Conservation (phyloP, 148 eudicot species). For the Fallopia convolvulus region DNA sequence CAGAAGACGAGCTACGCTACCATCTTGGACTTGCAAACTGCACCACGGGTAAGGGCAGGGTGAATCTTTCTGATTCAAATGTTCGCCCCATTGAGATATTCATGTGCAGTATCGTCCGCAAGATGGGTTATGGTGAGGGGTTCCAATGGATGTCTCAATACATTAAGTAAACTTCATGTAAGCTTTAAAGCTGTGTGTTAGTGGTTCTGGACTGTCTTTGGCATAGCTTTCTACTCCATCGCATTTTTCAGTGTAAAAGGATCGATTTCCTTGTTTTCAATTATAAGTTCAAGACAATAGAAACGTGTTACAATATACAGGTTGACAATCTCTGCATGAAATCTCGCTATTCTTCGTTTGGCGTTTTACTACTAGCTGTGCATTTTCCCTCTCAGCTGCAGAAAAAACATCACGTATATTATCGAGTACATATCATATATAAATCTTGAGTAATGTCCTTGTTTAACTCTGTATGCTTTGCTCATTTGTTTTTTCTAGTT, state of each 20-base stretch:
- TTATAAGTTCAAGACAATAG: conserved; percentile 1
- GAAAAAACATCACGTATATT: no score
- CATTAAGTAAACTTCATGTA: conserved; percentile 16
- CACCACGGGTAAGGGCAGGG: conserved; percentile 47
- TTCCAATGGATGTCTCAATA: conserved; percentile 43
- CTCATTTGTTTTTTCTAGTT: no score
- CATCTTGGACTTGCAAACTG: conserved; percentile 25
- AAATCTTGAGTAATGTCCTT: no score
- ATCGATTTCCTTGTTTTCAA: not conserved
- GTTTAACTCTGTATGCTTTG: no score
- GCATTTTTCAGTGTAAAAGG: not conserved
- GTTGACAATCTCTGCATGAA: not conserved
- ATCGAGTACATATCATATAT: no score
- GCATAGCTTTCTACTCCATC: not conserved
- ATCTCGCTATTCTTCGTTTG: not conserved
- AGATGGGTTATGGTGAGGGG: conserved; percentile 50
- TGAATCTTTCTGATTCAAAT: conserved; percentile 20
- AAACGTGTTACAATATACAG: not conserved
- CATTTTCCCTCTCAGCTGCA: no score
- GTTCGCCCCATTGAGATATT: conserved; percentile 40
- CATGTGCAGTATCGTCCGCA: conserved; percentile 48
- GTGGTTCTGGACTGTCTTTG: not conserved
- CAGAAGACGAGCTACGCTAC: conserved; percentile 32
- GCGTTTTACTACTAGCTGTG: no score
- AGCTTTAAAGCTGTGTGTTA: not conserved